Base-by-base conservation (phyloP, 306 rosid species). In the Vicia faba region DNA sequence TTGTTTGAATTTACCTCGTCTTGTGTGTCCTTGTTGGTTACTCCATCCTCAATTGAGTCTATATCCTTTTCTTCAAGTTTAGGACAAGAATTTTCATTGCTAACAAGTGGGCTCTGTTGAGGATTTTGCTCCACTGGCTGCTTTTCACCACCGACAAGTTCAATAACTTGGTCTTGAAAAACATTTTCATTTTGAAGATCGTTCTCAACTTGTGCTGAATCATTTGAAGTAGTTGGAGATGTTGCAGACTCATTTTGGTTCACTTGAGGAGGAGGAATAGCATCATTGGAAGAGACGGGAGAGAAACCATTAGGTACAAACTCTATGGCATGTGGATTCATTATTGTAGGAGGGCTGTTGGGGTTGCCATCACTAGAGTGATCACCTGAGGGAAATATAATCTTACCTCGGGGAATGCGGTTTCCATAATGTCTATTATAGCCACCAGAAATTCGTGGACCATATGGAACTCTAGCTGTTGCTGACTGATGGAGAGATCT, bases 401-500 rank as follows among this genome's bases (percentile, higher is more conserved):
- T 73, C 82, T 90, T 93, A 72, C 68, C 85, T 12, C 92, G 91
- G 7, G 91, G 95, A 84, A 79, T 80, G 46, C 96, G 90, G 45
- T 75, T 86, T 70, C 95, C 96, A 40, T 89, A 82, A 26, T 28
- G 36, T 78, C 97, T 75, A 69, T 88, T 93, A 75, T 81, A 86
- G 75, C 95, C 86, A 69, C 98, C 97, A 38, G 97, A 90, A 56
- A 93, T 75, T 49, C 99, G 81, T 51, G 99, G 99, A 74, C 99
- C 99, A 55, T 89, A 93, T 16, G 99, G 99, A 61, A 93, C 97
- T 69, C 97, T 82, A 2, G 99, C 83, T 45, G 97, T 93, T 43
- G 97, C 99, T 49, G 99, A 93, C 78, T 93, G 99, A 79, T 88
- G 99, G 43, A 92, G 88, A n/a, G 95, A 84, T 78, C 97, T 86